Conservation (phyloP, 768 basidiomycete genomes). For the Xerocomellus dryophilus region DNA sequence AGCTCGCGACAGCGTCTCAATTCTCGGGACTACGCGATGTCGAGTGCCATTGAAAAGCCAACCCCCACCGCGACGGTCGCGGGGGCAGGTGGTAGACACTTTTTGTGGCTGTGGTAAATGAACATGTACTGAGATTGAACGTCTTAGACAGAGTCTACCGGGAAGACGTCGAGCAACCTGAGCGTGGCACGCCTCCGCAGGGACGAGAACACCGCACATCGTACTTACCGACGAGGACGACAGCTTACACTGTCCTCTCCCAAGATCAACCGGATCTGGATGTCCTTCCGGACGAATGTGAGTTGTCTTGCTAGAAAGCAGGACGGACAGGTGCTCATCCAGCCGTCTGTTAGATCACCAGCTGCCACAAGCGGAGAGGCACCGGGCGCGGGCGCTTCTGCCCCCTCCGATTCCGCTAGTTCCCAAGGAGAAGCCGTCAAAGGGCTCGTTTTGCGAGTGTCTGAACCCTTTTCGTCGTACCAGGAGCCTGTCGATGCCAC, state of each 20-base stretch:
- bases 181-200: background rate
- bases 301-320: background rate
- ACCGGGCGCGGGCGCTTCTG: background rate
- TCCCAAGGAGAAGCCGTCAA: background rate
- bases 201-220: background rate
- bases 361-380: background rate
- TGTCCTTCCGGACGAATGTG: background rate
- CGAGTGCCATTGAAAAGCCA: background rate
- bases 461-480: constrained; percentile 14
- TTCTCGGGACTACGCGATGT: background rate
- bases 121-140: background rate
- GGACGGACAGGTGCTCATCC: background rate
- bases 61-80: background rate
- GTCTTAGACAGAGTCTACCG: constrained; percentile 2
- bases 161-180: background rate
- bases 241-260: background rate
- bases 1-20: background rate
- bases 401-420: constrained; percentile 1
- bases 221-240: background rate
- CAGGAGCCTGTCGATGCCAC: background rate
- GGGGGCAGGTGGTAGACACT: constrained; percentile 7
- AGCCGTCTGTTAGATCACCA: constrained; percentile 4
- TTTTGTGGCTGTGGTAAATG: background rate
- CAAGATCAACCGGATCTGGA: background rate
- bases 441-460: constrained; percentile 1